These are phyloP conservation scores for Corylus avellana DNA, from an alignment of 306 rosid species.

Conservation along the genomic window DNA sequence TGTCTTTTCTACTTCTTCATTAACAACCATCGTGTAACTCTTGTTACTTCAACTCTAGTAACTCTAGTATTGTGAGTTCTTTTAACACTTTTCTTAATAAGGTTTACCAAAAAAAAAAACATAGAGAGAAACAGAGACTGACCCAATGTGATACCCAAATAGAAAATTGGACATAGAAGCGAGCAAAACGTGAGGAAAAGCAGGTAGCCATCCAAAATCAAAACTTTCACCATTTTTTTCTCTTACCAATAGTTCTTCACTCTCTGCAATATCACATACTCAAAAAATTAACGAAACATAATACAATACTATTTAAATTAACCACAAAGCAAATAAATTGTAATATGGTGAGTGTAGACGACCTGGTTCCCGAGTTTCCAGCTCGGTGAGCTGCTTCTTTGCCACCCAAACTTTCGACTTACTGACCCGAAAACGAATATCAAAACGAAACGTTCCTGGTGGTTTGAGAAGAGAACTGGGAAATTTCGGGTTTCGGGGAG, in stretches of 20 bases:
- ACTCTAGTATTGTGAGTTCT: not conserved
- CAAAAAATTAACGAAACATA: not conserved
- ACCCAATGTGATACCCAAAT: slow-evolving; percentile 94
- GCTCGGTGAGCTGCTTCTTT: slow-evolving; percentile 39
- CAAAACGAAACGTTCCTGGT: slow-evolving; percentile 12
- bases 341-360: not conserved
- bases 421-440: slow-evolving; percentile 18
- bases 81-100: too few species aligned
- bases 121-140: slow-evolving; percentile 22
- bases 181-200: slow-evolving; percentile 72
- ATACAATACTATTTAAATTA: not conserved
- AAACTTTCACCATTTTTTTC: slow-evolving; percentile 27
- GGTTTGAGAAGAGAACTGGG: slow-evolving; percentile 1
- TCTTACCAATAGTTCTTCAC: slow-evolving; percentile 28
- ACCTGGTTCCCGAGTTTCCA: slow-evolving; percentile 30
- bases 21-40: too few species aligned
- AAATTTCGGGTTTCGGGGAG: slow-evolving; percentile 12
- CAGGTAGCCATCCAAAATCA: slow-evolving; percentile 71
- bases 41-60: too few species aligned
- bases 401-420: slow-evolving; percentile 38
- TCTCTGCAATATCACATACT: slow-evolving; percentile 27
- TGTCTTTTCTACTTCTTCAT: too few species aligned
- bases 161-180: slow-evolving; percentile 84
- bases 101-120: not conserved
- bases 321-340: not conserved